Percentiles rank a stretch among this genome's conserved stretches.
Conservation (phyloP, 1,284 basidiomycete species). For the Apiotrichum siamense region DNA sequence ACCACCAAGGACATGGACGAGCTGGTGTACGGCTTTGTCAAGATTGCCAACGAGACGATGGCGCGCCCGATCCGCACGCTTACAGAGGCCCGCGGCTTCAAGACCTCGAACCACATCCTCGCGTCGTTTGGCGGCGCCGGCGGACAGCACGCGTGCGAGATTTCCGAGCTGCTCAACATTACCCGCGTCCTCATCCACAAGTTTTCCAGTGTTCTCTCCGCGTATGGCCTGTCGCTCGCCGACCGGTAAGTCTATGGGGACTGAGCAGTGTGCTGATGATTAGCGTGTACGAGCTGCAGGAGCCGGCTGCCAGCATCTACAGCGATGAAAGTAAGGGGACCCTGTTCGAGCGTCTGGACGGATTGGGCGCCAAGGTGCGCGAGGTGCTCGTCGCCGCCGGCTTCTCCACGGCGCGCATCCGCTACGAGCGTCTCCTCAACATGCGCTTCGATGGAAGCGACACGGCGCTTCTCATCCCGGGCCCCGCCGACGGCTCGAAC, state of each 20-base stretch:
- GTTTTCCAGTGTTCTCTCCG: constrained; percentile 79
- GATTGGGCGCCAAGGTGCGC: constrained; percentile 59
- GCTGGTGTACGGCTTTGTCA: constrained; percentile 72
- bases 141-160: constrained; percentile 86
- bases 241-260: no score
- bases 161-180: constrained; percentile 67
- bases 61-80: constrained; percentile 83
- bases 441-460: constrained; percentile 80
- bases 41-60: constrained; percentile 93
- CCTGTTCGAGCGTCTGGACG: constrained; percentile 62
- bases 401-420: constrained; percentile 64
- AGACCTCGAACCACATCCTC: constrained; percentile 73
- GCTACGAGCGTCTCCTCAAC: constrained; percentile 75
- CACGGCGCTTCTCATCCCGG: constrained; percentile 74
- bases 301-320: constrained; percentile 66
- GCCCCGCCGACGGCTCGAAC: constrained; percentile 52
- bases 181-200: constrained; percentile 76
- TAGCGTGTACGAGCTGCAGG: constrained; percentile 78
- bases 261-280: no score
- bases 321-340: constrained; percentile 52
- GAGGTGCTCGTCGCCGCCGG: constrained; percentile 69
- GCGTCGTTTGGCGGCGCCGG: constrained; percentile 88
- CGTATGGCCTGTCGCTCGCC: constrained; percentile 81
- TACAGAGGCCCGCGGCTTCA: constrained; percentile 83
- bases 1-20: constrained; percentile 68